These are phyloP conservation scores for Ganoderma sinense DNA, from an alignment of 1,284 basidiomycete genomes.

Conservation along the genomic window DNA sequence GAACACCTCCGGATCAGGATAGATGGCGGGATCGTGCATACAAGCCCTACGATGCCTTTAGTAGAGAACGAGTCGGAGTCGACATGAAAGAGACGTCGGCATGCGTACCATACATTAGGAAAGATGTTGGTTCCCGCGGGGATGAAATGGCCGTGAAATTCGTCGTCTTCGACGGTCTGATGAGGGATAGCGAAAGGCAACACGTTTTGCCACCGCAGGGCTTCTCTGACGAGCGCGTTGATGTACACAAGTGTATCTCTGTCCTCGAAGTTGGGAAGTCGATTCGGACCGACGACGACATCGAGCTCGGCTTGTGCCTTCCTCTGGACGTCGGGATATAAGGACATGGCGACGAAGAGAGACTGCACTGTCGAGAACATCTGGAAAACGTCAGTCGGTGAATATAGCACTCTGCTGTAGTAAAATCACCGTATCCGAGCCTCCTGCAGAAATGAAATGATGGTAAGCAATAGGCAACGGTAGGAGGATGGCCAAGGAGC, in stretches of 20 bases:
- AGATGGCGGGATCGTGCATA: conserved; percentile 27
- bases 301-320: conserved; percentile 39
- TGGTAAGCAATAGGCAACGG: background rate
- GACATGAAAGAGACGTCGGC: background rate
- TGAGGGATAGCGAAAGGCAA: conserved; percentile 23
- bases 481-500: background rate
- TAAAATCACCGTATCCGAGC: background rate
- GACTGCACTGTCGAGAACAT: conserved; percentile 32
- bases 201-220: conserved; percentile 31
- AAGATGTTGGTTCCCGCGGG: conserved; percentile 32
- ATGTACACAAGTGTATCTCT: conserved; percentile 28
- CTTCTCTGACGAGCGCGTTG: conserved; percentile 32
- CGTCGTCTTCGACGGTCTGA: conserved; percentile 21
- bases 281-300: too few species aligned
- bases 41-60: conserved; percentile 18
- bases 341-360: conserved; percentile 44
- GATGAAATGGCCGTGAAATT: conserved; percentile 32
- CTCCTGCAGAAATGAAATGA: conserved; percentile 19
- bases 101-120: conserved; percentile 37
- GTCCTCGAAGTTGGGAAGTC: conserved; percentile 31
- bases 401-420: background rate
- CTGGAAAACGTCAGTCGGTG: background rate
- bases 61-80: too few species aligned
- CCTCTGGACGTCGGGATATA: conserved; percentile 42
- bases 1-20: conserved; percentile 26